phyloP scores from a whole-genome alignment of 208 protist genomes.

The Crithidia thermophila region DNA sequence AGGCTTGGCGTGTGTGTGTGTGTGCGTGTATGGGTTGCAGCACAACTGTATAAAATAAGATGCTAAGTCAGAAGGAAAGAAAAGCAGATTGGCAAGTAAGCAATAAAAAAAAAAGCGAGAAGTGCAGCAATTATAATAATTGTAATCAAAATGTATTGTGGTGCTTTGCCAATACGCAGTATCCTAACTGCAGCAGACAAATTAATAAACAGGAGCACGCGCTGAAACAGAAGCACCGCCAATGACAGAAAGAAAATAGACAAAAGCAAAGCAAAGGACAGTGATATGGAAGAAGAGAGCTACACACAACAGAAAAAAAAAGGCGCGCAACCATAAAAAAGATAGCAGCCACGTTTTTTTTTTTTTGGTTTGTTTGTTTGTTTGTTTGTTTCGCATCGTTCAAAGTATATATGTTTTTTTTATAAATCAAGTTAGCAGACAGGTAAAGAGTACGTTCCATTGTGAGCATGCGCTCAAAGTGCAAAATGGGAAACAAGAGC shows the following conservation, averaged over 20 bases:
- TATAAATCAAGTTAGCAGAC: neutral
- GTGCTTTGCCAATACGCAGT: no score
- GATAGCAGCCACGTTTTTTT: conserved; percentile 11
- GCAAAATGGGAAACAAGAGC: neutral
- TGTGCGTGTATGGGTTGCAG: no score
- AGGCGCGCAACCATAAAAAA: conserved; percentile 17
- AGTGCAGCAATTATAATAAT: conserved; percentile 6
- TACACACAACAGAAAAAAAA: neutral
- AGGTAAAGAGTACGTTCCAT: no score
- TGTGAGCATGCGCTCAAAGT: no score
- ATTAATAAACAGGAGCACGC: no score
- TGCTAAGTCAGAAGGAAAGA: neutral
- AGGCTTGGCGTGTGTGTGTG: no score
- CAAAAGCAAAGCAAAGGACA: conserved; percentile 18
- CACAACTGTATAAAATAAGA: neutral
- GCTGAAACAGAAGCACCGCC: neutral
- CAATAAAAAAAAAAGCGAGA: neutral
- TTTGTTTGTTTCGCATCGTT: no score
- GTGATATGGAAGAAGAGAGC: neutral
- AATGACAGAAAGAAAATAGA: conserved; percentile 20
- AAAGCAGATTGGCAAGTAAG: conserved; percentile 14
- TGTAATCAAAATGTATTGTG: neutral
- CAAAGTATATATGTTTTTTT: no score
- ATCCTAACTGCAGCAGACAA: no score
- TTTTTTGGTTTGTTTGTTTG: neutral